phyloP scores from a whole-genome alignment of 1,284 basidiomycete species.

The Pseudozyma tsukubaensis region DNA sequence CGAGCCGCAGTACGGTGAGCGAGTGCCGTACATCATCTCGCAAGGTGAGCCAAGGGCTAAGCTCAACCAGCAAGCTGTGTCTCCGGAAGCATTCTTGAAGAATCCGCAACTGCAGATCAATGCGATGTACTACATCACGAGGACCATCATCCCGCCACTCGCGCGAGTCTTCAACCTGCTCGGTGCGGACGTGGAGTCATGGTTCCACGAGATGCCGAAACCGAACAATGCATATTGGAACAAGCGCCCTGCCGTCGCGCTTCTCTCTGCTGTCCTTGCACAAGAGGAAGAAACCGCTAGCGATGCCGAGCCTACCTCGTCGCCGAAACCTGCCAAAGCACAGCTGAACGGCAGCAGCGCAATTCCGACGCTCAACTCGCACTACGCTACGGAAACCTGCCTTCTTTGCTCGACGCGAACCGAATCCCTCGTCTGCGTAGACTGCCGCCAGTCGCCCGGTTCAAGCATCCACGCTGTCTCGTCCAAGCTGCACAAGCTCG shows the following conservation, averaged over 20 bases:
- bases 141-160: conserved; percentile 87
- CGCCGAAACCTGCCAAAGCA: not conserved
- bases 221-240: conserved; percentile 41
- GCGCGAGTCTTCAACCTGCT: conserved; percentile 90
- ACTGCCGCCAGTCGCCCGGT: conserved; percentile 40
- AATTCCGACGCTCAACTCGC: conserved; percentile 77
- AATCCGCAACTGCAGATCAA: conserved; percentile 80
- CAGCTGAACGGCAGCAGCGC: conserved; percentile 29
- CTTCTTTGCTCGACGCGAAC: conserved; percentile 76
- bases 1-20: conserved; percentile 91
- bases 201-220: conserved; percentile 88
- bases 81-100: conserved; percentile 81
- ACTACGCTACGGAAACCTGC: conserved; percentile 81
- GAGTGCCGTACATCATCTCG: conserved; percentile 89
- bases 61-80: conserved; percentile 83
- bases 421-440: conserved; percentile 68
- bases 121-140: conserved; percentile 88
- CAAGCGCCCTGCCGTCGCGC: conserved; percentile 17
- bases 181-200: conserved; percentile 85
- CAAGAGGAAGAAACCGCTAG: conserved; percentile 7
- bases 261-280: conserved; percentile 14
- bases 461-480: conserved; percentile 26
- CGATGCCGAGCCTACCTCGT: not conserved
- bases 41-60: conserved; percentile 77
- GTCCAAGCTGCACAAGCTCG: conserved; percentile 23